Evolutionary conservation across 768 basidiomycete genomes (phyloP).

Genomic region (Suillus clintonianus): DNA sequence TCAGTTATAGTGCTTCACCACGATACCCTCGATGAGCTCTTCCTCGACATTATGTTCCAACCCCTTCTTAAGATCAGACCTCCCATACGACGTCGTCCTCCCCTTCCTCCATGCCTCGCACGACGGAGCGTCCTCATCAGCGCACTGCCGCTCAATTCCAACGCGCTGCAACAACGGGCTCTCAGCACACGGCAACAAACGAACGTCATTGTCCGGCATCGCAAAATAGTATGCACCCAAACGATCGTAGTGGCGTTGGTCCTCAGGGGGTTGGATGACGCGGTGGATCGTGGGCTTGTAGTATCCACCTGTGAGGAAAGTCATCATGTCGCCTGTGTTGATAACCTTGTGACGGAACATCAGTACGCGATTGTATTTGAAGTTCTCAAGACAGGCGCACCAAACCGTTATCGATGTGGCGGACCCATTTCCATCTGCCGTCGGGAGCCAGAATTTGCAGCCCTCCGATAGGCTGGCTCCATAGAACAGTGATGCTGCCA

Average conservation of each 20-base stretch:
- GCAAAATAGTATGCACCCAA: too few species aligned
- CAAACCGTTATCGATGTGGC: slow-evolving; percentile 37
- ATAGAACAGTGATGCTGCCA: slow-evolving; percentile 36
- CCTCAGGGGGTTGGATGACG: too few species aligned
- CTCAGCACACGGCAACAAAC: slow-evolving; percentile 27
- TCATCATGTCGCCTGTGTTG: too few species aligned
- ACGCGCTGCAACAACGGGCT: slow-evolving; percentile 34
- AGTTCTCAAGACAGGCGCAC: too few species aligned
- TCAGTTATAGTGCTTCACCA: slow-evolving; percentile 36
- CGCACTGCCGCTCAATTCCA: slow-evolving; percentile 30
- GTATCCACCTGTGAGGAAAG: too few species aligned
- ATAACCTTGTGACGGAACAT: too few species aligned
- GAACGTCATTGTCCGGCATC: slow-evolving; percentile 31
- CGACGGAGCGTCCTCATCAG: slow-evolving; percentile 26
- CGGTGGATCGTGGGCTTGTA: too few species aligned
- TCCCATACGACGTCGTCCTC: slow-evolving; percentile 32
- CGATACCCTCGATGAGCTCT: slow-evolving; percentile 32
- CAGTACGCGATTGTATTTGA: too few species aligned
- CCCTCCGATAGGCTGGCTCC: slow-evolving; percentile 39
- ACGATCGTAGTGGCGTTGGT: too few species aligned
- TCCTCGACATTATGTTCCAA: too few species aligned
- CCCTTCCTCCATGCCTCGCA: slow-evolving; percentile 34
- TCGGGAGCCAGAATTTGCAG: slow-evolving; percentile 38
- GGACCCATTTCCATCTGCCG: slow-evolving; percentile 38
- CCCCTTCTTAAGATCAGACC: slow-evolving; percentile 27